Evolutionary conservation across 169 alveolate genomes (phyloP).

Genomic region (Cryptosporidium sp.): DNA sequence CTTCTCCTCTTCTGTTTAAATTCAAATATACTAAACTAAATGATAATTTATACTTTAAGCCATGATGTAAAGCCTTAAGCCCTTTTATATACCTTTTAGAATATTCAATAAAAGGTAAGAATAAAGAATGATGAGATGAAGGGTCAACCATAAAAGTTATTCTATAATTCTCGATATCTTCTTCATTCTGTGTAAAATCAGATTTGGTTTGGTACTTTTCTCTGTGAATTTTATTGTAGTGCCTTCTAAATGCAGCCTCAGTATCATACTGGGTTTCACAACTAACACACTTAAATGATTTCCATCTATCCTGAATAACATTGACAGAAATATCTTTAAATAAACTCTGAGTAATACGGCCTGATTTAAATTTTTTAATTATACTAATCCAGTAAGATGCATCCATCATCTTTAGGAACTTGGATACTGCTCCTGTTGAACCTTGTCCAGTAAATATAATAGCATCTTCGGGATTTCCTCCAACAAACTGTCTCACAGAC

Average conservation of each 20-base stretch:
- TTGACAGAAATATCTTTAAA: conserved; percentile 71
- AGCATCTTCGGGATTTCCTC: conserved; percentile 84
- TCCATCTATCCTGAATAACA: conserved; percentile 77
- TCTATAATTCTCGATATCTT: conserved; percentile 61
- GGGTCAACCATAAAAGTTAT: conserved; percentile 85
- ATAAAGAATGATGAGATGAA: conserved; percentile 87
- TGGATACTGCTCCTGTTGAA: conserved; percentile 83
- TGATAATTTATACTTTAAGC: not conserved
- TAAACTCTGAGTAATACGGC: not conserved
- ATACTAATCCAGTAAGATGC: conserved; percentile 73
- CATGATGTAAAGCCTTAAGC: not conserved
- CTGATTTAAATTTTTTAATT: conserved; percentile 30
- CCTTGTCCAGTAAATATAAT: conserved; percentile 85
- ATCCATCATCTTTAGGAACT: conserved; percentile 80
- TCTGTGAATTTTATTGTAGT: conserved; percentile 59
- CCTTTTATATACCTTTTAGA: conserved; percentile 46
- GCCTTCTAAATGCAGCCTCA: conserved; percentile 77
- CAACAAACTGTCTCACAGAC: conserved; percentile 83
- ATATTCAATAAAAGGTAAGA: conserved; percentile 87
- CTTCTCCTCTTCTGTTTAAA: conserved; percentile 64
- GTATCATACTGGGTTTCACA: conserved; percentile 75
- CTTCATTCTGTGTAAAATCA: not conserved
- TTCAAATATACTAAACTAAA: conserved; percentile 16
- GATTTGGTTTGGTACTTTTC: not conserved
- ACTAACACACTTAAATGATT: conserved; percentile 74